Evolutionary conservation across 306 rosid genomes (phyloP).

Genomic region (Rosa chinensis): DNA sequence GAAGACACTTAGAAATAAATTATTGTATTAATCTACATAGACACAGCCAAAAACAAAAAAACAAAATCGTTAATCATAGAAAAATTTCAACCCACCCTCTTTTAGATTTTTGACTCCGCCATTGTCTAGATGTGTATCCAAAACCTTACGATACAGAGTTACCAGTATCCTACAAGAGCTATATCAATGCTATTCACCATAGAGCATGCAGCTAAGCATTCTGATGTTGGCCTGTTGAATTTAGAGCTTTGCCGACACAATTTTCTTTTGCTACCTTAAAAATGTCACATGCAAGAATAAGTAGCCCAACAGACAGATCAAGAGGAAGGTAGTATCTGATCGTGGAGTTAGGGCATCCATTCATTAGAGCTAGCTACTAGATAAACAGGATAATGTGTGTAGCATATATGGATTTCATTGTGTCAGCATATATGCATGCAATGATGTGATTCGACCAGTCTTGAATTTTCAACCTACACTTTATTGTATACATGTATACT

Average conservation of each 20-base stretch:
- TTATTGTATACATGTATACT: background rate
- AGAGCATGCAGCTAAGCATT: background rate
- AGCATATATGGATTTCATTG: background rate
- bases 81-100: no score
- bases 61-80: no score
- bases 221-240: background rate
- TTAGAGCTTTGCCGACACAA: constrained; percentile 7
- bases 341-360: constrained; percentile 45
- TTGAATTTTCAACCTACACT: background rate
- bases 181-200: background rate
- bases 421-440: background rate
- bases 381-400: constrained; percentile 17
- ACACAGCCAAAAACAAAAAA: no score
- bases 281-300: constrained; percentile 15
- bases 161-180: background rate
- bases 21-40: no score
- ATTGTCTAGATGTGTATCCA: background rate
- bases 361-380: constrained; percentile 20
- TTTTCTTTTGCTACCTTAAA: constrained; percentile 7
- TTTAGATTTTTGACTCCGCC: background rate
- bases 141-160: background rate
- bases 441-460: background rate
- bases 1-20: no score
- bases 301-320: background rate
- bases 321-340: constrained; percentile 21